phyloP scores from a whole-genome alignment of 768 basidiomycete species.

The Clitopilus hobsonii region DNA sequence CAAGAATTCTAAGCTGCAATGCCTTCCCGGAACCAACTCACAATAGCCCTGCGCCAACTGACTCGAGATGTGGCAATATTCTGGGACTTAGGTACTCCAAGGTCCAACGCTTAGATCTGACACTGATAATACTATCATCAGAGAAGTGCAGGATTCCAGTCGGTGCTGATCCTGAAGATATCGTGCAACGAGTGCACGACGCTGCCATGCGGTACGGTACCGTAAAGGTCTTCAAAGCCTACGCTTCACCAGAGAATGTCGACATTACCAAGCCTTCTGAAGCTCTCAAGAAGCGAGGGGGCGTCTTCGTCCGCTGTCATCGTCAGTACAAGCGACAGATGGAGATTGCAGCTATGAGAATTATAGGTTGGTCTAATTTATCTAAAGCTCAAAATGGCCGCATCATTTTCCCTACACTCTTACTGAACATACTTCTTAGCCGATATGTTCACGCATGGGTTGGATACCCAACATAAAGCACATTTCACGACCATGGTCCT shows the following conservation, averaged over 20 bases:
- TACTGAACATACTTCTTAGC: not conserved
- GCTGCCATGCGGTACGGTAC: slow-evolving; percentile 44
- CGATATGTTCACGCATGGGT: not conserved
- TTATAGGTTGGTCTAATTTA: slow-evolving; percentile 42
- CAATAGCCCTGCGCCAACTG: not conserved
- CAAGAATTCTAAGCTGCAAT: no score
- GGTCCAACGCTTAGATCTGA: not conserved
- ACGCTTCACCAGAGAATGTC: slow-evolving; percentile 35
- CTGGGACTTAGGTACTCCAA: slow-evolving; percentile 29
- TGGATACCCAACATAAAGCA: not conserved
- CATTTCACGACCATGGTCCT: not conserved
- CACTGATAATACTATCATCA: slow-evolving; percentile 7
- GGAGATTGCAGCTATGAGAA: slow-evolving; percentile 43
- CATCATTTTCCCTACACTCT: not conserved
- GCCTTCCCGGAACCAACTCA: no score
- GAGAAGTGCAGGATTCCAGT: slow-evolving; percentile 40
- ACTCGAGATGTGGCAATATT: slow-evolving; percentile 20
- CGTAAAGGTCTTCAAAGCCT: slow-evolving; percentile 51
- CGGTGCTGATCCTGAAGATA: slow-evolving; percentile 33
- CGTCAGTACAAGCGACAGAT: slow-evolving; percentile 25
- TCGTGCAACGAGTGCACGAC: slow-evolving; percentile 39
- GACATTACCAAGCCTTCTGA: slow-evolving; percentile 24
- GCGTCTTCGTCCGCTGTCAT: slow-evolving; percentile 32
- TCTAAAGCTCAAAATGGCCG: no score
- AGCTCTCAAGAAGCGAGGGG: slow-evolving; percentile 43